A percentile compares a stretch with the other conserved stretches of the same genome.
Conservation (phyloP, 345 rosid genomes). For the Eucalyptus regnans region DNA sequence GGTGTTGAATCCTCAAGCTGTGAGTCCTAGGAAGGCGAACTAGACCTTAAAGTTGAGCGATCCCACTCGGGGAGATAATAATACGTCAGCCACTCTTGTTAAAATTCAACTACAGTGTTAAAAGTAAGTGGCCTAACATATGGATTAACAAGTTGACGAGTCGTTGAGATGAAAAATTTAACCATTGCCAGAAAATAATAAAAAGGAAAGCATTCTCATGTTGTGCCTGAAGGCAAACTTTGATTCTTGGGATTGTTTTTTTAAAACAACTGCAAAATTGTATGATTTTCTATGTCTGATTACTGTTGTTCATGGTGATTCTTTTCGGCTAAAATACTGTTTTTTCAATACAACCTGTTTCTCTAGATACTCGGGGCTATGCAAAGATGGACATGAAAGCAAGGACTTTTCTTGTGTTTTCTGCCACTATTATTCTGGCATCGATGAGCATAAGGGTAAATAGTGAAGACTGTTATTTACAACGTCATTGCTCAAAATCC, state of each 20-base stretch:
- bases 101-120: neutral
- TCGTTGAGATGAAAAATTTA: neutral
- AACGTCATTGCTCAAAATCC: neutral
- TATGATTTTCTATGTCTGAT: neutral
- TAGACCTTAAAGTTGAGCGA: no score
- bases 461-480: neutral
- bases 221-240: neutral
- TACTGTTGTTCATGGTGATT: neutral
- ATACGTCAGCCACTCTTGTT: neutral
- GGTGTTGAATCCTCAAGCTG: no score
- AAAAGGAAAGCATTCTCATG: neutral
- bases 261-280: neutral
- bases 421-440: constrained; percentile 59
- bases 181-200: neutral
- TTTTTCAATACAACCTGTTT: neutral
- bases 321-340: neutral
- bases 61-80: no score
- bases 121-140: neutral
- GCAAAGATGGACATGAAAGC: constrained; percentile 52
- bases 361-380: constrained; percentile 53
- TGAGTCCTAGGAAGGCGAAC: no score
- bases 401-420: constrained; percentile 85
- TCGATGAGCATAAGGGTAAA: constrained; percentile 17
- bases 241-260: neutral
- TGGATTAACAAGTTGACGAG: neutral